Evolutionary conservation across 2,329 filamentous ascomycete species (phyloP), one percentile per base, ranked within the genome.

Genomic region (Davidsoniella neocaledoniae): DNA sequence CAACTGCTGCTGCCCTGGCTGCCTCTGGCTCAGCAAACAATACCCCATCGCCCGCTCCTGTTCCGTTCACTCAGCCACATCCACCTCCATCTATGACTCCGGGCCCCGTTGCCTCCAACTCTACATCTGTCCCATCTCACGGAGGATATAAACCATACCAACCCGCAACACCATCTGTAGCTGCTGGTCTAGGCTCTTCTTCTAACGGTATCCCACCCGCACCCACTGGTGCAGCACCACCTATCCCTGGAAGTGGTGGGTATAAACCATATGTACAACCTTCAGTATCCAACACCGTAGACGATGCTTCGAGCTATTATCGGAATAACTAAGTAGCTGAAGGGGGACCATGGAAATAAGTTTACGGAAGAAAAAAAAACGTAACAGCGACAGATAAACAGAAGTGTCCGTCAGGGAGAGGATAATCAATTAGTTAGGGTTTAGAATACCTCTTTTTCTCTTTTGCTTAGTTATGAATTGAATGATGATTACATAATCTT

Each of bases 201-300:
- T 33, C 26, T 10, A 8, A 12, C 5, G 26, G 10, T 12, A 8
- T 9, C 72, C 3, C 74, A 70, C 55, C 68, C 75, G 60, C 21
- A 9, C 16, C 36, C 16, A 38, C 40, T 55, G 40, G 26, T 52
- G 37, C 56, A 57, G 16, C 65, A 68, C 57, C 66, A 66, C 38
- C 50, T 8, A n/a, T 42, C 6, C 49, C 43, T 3, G 29, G 14
- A 9, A 38, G 46, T 12, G 47, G 43, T 14, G 74, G 77, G 59
- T 81, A 79, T 56, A 79, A 74, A 59, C 71, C 77, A 0, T 81
- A 81, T 52, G 68, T 72, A 2, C 74, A 74, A 3, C 71, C 67
- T 53, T 38, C 58, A 26, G 62, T 64, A 8, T 68, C 69, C 2
- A 73, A 68, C 52, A 72, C 69, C 4, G 72, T 73, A 3, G 68